Percentiles rank a stretch among this genome's conserved stretches.
These are phyloP conservation scores for Decorospora gaudefroyi DNA, from an alignment of 2,329 filamentous ascomycete genomes.

Conservation along the genomic window DNA sequence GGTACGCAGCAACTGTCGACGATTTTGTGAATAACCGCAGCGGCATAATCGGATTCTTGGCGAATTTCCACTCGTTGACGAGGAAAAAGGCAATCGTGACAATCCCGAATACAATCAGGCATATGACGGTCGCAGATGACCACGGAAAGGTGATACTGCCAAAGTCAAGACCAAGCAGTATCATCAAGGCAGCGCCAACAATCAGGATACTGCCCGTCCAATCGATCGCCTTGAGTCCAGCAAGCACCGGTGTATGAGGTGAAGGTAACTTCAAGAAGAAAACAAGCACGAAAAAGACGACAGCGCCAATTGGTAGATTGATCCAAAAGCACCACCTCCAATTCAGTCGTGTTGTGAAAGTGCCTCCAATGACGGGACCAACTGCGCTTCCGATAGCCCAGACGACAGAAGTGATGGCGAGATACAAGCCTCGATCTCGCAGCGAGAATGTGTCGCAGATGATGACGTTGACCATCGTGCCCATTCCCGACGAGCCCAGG, in stretches of 20 bases:
- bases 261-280: constrained; percentile 58
- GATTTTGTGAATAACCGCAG: constrained; percentile 65
- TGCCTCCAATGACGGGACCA: constrained; percentile 57
- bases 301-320: constrained; percentile 50
- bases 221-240: constrained; percentile 55
- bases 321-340: constrained; percentile 54
- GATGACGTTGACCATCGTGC: constrained; percentile 54
- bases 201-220: constrained; percentile 54
- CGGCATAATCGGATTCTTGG: constrained; percentile 75
- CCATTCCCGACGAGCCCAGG: constrained; percentile 55
- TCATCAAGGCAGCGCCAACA: constrained; percentile 51
- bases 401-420: constrained; percentile 54
- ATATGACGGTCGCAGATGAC: constrained; percentile 71
- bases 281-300: constrained; percentile 52
- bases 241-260: constrained; percentile 50
- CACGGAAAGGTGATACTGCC: constrained; percentile 75
- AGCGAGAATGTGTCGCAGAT: constrained; percentile 60
- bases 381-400: constrained; percentile 57
- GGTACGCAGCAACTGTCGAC: constrained; percentile 61
- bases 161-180: constrained; percentile 72
- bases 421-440: constrained; percentile 50
- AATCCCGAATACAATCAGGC: constrained; percentile 72
- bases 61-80: constrained; percentile 67
- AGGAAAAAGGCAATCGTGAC: constrained; percentile 65
- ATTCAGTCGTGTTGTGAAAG: constrained; percentile 46